Base-by-base conservation (phyloP, 257 asterid species). In the Cordia subcordata region DNA sequence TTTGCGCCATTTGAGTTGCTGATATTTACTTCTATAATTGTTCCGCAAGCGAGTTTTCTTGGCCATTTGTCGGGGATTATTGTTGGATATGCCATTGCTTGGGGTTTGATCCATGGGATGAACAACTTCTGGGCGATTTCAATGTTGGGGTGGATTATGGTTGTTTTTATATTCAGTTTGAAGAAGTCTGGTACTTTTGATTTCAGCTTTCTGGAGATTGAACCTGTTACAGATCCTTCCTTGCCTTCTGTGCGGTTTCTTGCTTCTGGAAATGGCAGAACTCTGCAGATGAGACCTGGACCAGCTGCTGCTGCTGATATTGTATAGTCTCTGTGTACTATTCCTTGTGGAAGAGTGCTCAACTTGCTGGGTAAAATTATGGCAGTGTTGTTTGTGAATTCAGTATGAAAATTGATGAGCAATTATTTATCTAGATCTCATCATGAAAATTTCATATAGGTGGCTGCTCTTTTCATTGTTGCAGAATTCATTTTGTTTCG, bases 51-150 rank as follows among this genome's bases (percentile, higher is more conserved):
- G 0, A 92, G 99, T 72, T 92, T 92, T 71, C 66, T 92, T 47
- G 96, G 99, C 58, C 96, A 92, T 85, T 72, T 92, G 42, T 82
- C 96, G 0, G 99, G 99, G 27, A 88, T 92, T 19, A 51, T 92
- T 55, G 85, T 86, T 49, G 99, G 99, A 14, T 92, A 92, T 66
- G 83, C 95, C 22, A 77, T 92, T 42, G 88, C 87, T 0, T 92
- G 96, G 98, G 98, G 95, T 15, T 73, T 92, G 78, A 82, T 92
- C 63, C 91, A 84, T 23, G 98, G 98, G 64, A 88, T 92, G 98
- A 92, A 65, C 72, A 81, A 88, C 65, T 92, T 84, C 65, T 92
- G 98, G 98, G 96, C 96, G 1, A 50, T 93, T 44, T 77, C 97
- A 5, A 86, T 93, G 85, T 47, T 86, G 65, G 88, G 90, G 0